Conservation (phyloP, 768 basidiomycete species). For the Leucocoprinus sp. region DNA sequence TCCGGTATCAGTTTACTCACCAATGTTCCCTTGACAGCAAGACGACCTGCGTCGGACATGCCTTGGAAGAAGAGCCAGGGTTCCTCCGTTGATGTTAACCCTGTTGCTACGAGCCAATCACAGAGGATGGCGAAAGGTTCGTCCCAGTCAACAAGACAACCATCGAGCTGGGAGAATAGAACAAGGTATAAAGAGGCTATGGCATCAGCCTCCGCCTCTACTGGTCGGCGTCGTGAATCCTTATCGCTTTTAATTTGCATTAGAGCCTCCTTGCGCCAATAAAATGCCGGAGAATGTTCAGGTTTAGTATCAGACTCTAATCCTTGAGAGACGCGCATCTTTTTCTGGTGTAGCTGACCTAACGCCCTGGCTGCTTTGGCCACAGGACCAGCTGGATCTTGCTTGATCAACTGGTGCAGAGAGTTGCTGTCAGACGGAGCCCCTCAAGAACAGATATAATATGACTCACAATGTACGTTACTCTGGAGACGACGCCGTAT, state of each 20-base stretch:
- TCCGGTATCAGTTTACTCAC: slow-evolving; percentile 35
- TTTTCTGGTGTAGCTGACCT: slow-evolving; percentile 59
- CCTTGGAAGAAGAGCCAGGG: slow-evolving; percentile 49
- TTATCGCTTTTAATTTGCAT: slow-evolving; percentile 51
- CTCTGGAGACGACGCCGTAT: slow-evolving; percentile 45
- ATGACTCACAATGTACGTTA: slow-evolving; percentile 56
- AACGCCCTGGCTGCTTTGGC: slow-evolving; percentile 72
- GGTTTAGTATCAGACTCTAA: slow-evolving; percentile 45
- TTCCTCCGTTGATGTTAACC: slow-evolving; percentile 55
- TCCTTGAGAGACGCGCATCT: slow-evolving; percentile 54
- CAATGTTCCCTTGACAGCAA: slow-evolving; percentile 63
- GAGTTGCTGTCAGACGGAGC: slow-evolving; percentile 1
- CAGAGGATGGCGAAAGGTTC: slow-evolving; percentile 59
- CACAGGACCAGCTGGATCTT: slow-evolving; percentile 63
- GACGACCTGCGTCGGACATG: slow-evolving; percentile 45
- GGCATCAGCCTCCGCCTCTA: slow-evolving; percentile 63
- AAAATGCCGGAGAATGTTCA: slow-evolving; percentile 50
- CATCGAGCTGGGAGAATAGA: slow-evolving; percentile 63
- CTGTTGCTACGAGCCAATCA: slow-evolving; percentile 69
- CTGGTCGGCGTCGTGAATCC: slow-evolving; percentile 44
- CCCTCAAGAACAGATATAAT: not conserved
- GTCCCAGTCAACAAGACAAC: slow-evolving; percentile 64
- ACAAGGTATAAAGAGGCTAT: slow-evolving; percentile 74
- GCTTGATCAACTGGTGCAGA: slow-evolving; percentile 39
- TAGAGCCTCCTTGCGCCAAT: slow-evolving; percentile 63